Percentiles rank a stretch among this genome's conserved stretches.
Conservation (phyloP, 1,284 basidiomycete species). For the Tylopilus sp. region DNA sequence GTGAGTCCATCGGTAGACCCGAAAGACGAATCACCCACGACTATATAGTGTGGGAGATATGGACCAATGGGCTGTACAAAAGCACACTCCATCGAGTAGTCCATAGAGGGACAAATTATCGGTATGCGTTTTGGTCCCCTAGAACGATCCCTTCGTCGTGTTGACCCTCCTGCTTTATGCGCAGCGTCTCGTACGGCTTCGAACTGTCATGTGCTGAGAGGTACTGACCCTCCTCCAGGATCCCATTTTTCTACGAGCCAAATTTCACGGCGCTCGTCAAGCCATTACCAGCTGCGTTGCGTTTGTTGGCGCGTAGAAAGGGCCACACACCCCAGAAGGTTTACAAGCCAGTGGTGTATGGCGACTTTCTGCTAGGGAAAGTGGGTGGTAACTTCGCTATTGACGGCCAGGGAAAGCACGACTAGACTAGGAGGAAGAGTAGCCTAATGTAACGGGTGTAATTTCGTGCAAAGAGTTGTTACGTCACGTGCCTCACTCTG, state of each 20-base stretch:
- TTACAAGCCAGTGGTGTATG: conserved; percentile 59
- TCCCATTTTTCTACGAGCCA: conserved; percentile 86
- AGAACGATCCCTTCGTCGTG: background rate
- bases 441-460: background rate
- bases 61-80: conserved; percentile 76
- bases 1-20: conserved; percentile 39
- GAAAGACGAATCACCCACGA: conserved; percentile 2
- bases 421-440: conserved; percentile 23
- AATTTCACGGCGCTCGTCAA: conserved; percentile 64
- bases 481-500: conserved; percentile 23
- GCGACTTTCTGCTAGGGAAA: conserved; percentile 69
- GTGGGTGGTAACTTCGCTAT: conserved; percentile 62
- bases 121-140: conserved; percentile 38
- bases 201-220: background rate
- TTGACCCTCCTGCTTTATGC: conserved; percentile 1
- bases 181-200: conserved; percentile 50
- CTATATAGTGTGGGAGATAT: conserved; percentile 75
- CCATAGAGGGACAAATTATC: conserved; percentile 65
- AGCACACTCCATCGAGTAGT: conserved; percentile 76
- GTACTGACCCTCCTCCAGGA: conserved; percentile 34
- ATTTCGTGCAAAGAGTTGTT: background rate
- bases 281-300: conserved; percentile 53
- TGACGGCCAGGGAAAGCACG: conserved; percentile 41
- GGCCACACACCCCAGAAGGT: conserved; percentile 14
- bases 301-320: conserved; percentile 34